Base-by-base conservation (phyloP, 78 protist species). In the Bodo saltans region DNA sequence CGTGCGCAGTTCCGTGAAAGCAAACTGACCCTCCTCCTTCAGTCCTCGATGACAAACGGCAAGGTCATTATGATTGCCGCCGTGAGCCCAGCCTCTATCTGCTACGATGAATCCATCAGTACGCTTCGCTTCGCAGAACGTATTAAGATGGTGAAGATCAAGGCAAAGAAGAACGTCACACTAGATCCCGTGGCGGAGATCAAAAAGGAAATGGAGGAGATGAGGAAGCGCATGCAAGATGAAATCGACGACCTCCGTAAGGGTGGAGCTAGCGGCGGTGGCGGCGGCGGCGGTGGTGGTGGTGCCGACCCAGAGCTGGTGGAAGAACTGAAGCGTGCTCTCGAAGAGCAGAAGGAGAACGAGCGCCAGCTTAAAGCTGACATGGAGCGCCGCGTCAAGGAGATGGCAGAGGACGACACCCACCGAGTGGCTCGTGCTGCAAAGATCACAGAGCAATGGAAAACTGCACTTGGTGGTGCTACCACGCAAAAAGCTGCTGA, bases 11-110 rank as follows among this genome's bases (percentile, higher is more conserved):
- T 90, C 89, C 92, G 98, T 29, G 93, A 94, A 81, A 84, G 92
- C 21, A 87, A 85, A 78, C 90, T 95, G 38, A 95, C 98, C 35
- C 86, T 89, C 3, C 89, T 95, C 41, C 91, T 95, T 29, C 94
- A 92, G 71, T 92, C 92, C 69, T 95, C 97, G n/a, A 92, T 95
- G 21, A 94, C 95, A 3, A 94, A 94, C 69, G 29, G 95, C 26
- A 91, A 89, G 88, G 91, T 94, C 0, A 75, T 91, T 32, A 95
- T 95, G 96, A 79, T 95, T 21, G 98, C 97, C 25, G 88, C 86
- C 78, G 33, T 91, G 41, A 87, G 91, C 3, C 97, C 97, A 11
- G 95, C 95, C 0, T 88, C 78, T 41, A 81, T 80, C 87, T 89
- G 89, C 87, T 89, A 75, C 83, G 93, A 92, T 78, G 97, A 95